Evolutionary conservation across 352 stramenopile genomes (phyloP), one percentile per base, ranked within the genome.

Genomic region (Phytophthora citricola): DNA sequence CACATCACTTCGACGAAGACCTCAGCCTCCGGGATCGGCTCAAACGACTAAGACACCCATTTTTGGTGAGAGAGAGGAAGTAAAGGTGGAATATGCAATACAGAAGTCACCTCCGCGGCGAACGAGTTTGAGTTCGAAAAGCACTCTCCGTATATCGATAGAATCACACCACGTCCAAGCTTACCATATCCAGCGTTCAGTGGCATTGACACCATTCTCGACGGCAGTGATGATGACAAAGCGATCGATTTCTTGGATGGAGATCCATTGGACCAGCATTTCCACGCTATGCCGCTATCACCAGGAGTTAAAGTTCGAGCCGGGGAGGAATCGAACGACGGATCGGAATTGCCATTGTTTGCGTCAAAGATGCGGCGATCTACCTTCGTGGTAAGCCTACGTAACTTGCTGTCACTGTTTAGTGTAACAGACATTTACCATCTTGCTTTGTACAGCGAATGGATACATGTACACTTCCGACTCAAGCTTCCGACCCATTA

Each of bases 231-330:
- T 38, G 62, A 48, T 17, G 6, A 43, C 9, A 46, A 60, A 10
- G 45, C 32, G 1, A 45, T 45, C n/a, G 22, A 24, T 7, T 24
- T 66, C 2, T 62, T 66, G 34, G 36, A 51, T 17, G 45, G 56
- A 15, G 70, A 78, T 27, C 52, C 41, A 27, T 32, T 62, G n/a
- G 43, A 58, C 12, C 70, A 78, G 36, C n/a, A 61, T 24, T 78
- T 79, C n/a, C 55, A 71, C 9, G 29, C 5, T 7, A 79, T 79
- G 68, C 34, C 58, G 3, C 36, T 79, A 36, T 76, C 71, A 10
- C 67, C 71, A 6, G 71, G 71, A 0, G 71, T 79, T 6, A 79
- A 79, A 54, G 22, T 79, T 3, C 71, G 60, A 51, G 34, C 57
- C 4, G 71, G 67, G 17, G 55, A 69, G 3, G 48, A 66, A 38